Evolutionary conservation across 306 rosid species (phyloP).

Genomic region (Lagenaria siceraria): DNA sequence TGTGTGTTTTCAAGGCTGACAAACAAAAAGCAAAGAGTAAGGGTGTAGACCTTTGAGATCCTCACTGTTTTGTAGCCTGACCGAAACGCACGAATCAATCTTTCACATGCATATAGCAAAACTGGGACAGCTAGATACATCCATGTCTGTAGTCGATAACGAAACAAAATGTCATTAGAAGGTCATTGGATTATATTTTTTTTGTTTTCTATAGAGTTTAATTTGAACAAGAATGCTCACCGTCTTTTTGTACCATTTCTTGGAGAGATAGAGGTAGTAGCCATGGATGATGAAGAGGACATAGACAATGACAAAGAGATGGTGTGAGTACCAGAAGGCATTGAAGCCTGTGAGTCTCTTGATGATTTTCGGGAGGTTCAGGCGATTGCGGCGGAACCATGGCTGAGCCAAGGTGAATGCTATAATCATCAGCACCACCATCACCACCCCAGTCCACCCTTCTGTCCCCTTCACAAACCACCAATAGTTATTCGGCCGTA

Average conservation of each 20-base stretch:
- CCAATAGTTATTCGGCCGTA: slow-evolving; percentile 62
- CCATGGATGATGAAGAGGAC: slow-evolving; percentile 67
- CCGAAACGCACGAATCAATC: slow-evolving; percentile 75
- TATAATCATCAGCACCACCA: slow-evolving; percentile 72
- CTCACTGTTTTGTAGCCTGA: slow-evolving; percentile 56
- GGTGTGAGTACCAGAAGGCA: slow-evolving; percentile 96
- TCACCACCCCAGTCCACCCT: slow-evolving; percentile 81
- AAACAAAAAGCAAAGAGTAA: background rate
- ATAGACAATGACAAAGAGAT: slow-evolving; percentile 72
- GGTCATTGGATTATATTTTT: background rate
- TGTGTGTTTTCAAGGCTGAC: background rate
- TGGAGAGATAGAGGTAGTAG: slow-evolving; percentile 60
- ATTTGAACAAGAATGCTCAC: slow-evolving; percentile 20
- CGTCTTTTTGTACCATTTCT: slow-evolving; percentile 79
- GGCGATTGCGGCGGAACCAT: slow-evolving; percentile 57
- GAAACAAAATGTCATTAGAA: background rate
- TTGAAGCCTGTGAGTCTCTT: slow-evolving; percentile 77
- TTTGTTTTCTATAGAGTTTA: background rate
- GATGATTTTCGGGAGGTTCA: slow-evolving; percentile 51
- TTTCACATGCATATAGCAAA: slow-evolving; percentile 56
- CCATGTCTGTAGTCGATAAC: slow-evolving; percentile 45
- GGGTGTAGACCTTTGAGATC: slow-evolving; percentile 46
- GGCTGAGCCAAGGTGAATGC: slow-evolving; percentile 77
- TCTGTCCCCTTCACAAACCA: slow-evolving; percentile 86
- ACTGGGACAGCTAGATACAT: slow-evolving; percentile 81